These are phyloP conservation scores for Phytophthora hybrid DNA, from an alignment of 352 stramenopile species.

Conservation along the genomic window DNA sequence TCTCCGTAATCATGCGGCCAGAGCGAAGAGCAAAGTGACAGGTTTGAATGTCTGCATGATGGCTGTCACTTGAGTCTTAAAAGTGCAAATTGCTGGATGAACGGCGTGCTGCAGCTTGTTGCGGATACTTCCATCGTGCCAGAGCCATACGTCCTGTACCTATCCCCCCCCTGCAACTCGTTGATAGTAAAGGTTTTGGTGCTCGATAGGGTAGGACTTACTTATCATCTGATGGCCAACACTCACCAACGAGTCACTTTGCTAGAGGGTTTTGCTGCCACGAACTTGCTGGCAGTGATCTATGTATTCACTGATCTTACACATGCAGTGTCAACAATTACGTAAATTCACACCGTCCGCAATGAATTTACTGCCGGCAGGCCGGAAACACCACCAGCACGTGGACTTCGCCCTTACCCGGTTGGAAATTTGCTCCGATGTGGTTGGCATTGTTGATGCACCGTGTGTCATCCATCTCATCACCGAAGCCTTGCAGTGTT, in stretches of 20 bases:
- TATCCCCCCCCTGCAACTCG: constrained; percentile 5
- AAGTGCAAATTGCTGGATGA: constrained; percentile 23
- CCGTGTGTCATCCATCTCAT: no score
- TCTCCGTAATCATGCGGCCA: constrained; percentile 11
- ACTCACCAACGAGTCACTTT: neutral
- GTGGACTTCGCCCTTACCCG: neutral
- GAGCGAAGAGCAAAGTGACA: constrained; percentile 9
- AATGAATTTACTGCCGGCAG: no score
- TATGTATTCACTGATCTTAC: constrained; percentile 12
- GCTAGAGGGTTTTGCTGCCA: neutral
- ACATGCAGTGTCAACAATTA: neutral
- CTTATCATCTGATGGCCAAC: neutral
- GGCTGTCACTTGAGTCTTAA: constrained; percentile 4
- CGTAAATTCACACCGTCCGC: no score
- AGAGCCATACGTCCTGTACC: constrained; percentile 15
- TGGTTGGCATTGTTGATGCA: no score
- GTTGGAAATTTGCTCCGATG: neutral
- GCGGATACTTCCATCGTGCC: neutral
- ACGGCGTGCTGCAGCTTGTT: neutral
- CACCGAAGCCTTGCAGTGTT: neutral
- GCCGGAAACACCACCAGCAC: neutral
- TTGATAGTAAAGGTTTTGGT: constrained; percentile 3
- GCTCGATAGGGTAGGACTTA: neutral
- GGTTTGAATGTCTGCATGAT: constrained; percentile 14
- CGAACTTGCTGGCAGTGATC: neutral